Evolutionary conservation across 768 basidiomycete species (phyloP).

Genomic region (Suillus hirtellus): DNA sequence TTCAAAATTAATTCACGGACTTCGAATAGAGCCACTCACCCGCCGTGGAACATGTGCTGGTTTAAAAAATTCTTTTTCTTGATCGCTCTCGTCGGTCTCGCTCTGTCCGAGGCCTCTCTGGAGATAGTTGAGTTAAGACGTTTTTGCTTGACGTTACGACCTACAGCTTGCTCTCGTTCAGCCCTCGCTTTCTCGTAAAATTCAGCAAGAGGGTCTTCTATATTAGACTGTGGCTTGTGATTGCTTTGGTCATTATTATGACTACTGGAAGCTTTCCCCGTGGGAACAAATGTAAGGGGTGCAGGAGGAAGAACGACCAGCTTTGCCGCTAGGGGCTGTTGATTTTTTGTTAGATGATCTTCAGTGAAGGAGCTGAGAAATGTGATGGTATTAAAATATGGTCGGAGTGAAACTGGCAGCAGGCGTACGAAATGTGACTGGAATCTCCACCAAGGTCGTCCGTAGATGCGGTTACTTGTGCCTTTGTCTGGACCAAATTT

Average conservation of each 20-base stretch:
- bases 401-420: constrained; percentile 1
- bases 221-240: constrained; percentile 23
- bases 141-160: constrained; percentile 15
- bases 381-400: neutral
- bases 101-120: constrained; percentile 38
- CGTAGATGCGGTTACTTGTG: neutral
- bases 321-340: neutral
- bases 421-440: constrained; percentile 51
- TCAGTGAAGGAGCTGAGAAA: constrained; percentile 2
- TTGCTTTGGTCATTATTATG: constrained; percentile 4
- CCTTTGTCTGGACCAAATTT: constrained; percentile 7
- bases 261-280: neutral
- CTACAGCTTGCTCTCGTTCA: constrained; percentile 45
- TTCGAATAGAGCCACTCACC: neutral
- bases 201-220: constrained; percentile 58
- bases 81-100: constrained; percentile 34
- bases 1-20: neutral
- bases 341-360: neutral
- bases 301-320: constrained; percentile 26
- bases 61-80: constrained; percentile 17
- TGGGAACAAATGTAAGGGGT: constrained; percentile 22
- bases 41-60: constrained; percentile 12
- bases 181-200: constrained; percentile 62
- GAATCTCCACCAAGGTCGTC: constrained; percentile 30
- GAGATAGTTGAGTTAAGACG: constrained; percentile 31